Base-by-base conservation (phyloP, 768 basidiomycete species). In the Boletus pseudopeckii region DNA sequence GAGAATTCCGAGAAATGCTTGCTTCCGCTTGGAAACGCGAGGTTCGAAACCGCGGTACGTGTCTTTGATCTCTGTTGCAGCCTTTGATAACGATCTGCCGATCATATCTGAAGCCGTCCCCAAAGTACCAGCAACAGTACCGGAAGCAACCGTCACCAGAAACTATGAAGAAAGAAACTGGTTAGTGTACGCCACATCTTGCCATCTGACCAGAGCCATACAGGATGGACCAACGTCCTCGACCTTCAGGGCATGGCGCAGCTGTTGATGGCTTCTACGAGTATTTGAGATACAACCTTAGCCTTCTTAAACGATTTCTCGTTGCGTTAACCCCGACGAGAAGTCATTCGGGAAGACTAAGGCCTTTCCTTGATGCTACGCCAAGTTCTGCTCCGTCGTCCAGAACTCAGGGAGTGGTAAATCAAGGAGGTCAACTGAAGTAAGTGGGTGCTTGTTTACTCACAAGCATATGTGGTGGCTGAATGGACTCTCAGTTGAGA, bases 361-460 rank as follows among this genome's bases (percentile, higher is more conserved):
- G 5, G 1, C 11, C 3, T 3, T 0, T 2, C 11, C 17, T 2
- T 7, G 4, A 14, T 33, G 51, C 41, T 44, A 57, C 2, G 45
- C 45, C 49, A 52, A 37, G 32, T 39, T 57, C 7, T 57, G 49
- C 22, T 47, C 49, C n/a, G 42, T 51, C 5, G 41, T 57, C 1
- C 50, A 52, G 15, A 48, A 38, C 17, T 53, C 50, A 2, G 42
- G 56, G 0, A 58, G 50, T 0, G 47, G 57, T 0, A 53, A 52
- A 18, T 53, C 57, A 13, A 53, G 56, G 24, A 32, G 48, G 42
- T 5, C 52, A 1, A 30, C 42, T 0, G 46, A 58, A 38, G 57
- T 58, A 48, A 20, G 5, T 5, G 10, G 6, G 10, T 32, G 3
- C 9, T 2, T 15, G 1, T 26, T 39, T 17, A 8, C 10, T 45